Base-by-base conservation (phyloP, 2,329 filamentous ascomycete genomes). In the Alternaria novae-zelandiae region DNA sequence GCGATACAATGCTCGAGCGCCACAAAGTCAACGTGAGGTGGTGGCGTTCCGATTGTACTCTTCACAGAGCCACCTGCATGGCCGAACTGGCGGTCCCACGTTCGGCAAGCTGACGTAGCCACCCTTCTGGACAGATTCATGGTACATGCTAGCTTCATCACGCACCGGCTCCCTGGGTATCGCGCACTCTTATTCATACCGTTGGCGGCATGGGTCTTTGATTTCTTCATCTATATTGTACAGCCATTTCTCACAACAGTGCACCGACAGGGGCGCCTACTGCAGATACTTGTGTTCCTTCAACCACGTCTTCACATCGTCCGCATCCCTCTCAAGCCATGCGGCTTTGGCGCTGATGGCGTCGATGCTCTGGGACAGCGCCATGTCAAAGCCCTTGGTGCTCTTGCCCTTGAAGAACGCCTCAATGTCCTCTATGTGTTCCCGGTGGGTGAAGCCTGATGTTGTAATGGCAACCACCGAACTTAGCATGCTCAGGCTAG, bases 331-430 rank as follows among this genome's bases (percentile, higher is more conserved):
- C 79, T 88, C 82, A 59, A 96, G 78, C 93, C 93, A 97, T 63
- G 89, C 87, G 72, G 90, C 86, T 88, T 97, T 98, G 59, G 94
- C 94, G 65, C 88, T 88, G 74, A 97, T 91, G 5, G 90, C 86
- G 79, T 98, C 95, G 70, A 91, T 86, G 79, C 91, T 95, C 84
- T 98, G 95, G n/a, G 93, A 93, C 61, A 98, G 84, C 53, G 92
- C 90, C 78, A 94, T 90, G 76, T 97, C 93, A 75, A 93, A 98
- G 46, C 93, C 89, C 84, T 92, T 97, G 64, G 91, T 96, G 78
- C 92, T 93, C 84, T 92, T 93, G 68, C 86, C 84, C 32, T 84
- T 85, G 78, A 97, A 98, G 86, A 97, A 98, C 6, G 84, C 83
- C 79, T 95, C 86, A 23, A 97, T 89, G 64, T 90, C 87, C 66